phyloP scores from a whole-genome alignment of 768 basidiomycete genomes.

The Ephemerocybe angulata region DNA sequence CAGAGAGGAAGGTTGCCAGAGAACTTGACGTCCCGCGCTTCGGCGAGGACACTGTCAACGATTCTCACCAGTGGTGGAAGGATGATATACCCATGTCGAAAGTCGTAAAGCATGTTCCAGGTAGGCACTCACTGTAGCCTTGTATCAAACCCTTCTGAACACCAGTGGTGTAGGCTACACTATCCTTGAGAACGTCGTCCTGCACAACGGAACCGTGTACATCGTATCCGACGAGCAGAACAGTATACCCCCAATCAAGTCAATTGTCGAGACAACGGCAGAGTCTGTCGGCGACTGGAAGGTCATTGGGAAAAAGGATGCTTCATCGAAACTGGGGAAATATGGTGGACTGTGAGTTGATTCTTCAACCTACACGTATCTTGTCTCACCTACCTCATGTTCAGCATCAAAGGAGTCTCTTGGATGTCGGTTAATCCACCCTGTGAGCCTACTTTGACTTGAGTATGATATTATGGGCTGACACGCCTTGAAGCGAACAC shows the following conservation, averaged over 20 bases:
- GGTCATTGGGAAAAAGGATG: conserved; percentile 50
- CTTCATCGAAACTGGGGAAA: conserved; percentile 42
- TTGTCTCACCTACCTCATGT: background rate
- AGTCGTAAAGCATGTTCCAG: conserved; percentile 63
- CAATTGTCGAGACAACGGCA: conserved; percentile 45
- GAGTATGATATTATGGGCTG: conserved; percentile 9
- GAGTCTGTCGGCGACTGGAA: conserved; percentile 52
- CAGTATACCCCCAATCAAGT: conserved; percentile 53
- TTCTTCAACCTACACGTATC: background rate
- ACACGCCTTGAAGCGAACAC: conserved; percentile 48
- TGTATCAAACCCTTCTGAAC: no score
- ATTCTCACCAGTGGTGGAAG: conserved; percentile 56
- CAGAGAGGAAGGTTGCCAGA: conserved; percentile 29
- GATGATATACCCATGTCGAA: conserved; percentile 51
- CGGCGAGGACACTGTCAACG: conserved; percentile 41
- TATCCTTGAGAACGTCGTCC: conserved; percentile 75
- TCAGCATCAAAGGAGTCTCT: conserved; percentile 63
- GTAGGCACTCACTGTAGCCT: no score
- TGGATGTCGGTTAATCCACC: conserved; percentile 62
- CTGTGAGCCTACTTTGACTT: conserved; percentile 33
- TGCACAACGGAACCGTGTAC: conserved; percentile 69
- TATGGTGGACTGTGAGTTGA: conserved; percentile 50
- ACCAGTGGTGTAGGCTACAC: conserved; percentile 86
- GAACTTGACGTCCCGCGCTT: conserved; percentile 22
- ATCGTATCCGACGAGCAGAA: conserved; percentile 66